Conservation (phyloP, 352 stramenopile species). For the Globisporangium nunn region DNA sequence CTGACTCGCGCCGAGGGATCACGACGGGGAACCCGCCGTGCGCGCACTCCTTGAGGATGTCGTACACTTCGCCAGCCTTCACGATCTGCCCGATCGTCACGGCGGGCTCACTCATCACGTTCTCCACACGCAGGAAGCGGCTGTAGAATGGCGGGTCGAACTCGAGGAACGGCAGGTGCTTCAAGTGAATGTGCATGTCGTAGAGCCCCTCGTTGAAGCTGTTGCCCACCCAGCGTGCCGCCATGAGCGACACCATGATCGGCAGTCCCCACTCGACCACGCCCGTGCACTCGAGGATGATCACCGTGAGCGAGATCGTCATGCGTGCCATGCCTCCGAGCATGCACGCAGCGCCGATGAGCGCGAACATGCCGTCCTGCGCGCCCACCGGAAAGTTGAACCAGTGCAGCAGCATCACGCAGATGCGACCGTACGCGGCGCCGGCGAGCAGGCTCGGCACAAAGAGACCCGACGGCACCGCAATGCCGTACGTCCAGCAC, state of each 20-base stretch:
- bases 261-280: constrained; percentile 98
- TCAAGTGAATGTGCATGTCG: constrained; percentile 98
- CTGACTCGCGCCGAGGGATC: constrained; percentile 28
- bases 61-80: constrained; percentile 76
- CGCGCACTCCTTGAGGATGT: constrained; percentile 58
- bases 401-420: constrained; percentile 56
- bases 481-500: constrained; percentile 95
- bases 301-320: constrained; percentile 98
- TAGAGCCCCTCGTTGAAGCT: constrained; percentile 98
- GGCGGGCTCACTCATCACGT: constrained; percentile 70
- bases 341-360: constrained; percentile 95
- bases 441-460: constrained; percentile 93
- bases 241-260: constrained; percentile 97
- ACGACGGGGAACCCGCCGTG: constrained; percentile 77
- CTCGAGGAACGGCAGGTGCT: constrained; percentile 95
- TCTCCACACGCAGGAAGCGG: constrained; percentile 63
- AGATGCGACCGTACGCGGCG: constrained; percentile 91
- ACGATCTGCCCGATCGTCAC: constrained; percentile 61
- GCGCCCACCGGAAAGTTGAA: constrained; percentile 58
- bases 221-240: constrained; percentile 95
- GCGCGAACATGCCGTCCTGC: constrained; percentile 91
- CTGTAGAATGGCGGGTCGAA: constrained; percentile 88
- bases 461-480: constrained; percentile 96
- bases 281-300: constrained; percentile 97
- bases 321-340: constrained; percentile 96